These are phyloP conservation scores for Jamesozyma piceae DNA, from an alignment of 805 yeast species.

Conservation along the genomic window DNA sequence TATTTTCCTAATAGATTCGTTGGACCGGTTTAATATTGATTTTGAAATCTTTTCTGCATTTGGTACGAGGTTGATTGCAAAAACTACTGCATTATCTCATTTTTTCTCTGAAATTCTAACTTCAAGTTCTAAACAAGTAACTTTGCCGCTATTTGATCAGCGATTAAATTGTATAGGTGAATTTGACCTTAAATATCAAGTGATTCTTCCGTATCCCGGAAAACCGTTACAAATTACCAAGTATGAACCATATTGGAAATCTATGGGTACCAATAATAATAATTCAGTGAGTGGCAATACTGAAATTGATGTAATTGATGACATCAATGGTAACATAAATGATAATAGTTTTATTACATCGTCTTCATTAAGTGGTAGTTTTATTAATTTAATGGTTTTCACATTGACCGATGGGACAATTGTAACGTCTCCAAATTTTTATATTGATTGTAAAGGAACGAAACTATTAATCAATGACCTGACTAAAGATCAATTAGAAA, in stretches of 20 bases:
- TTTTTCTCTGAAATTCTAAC: slow-evolving; percentile 35
- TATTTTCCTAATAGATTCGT: slow-evolving; percentile 75
- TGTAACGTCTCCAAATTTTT: slow-evolving; percentile 63
- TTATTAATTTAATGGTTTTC: slow-evolving; percentile 59
- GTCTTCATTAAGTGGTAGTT: slow-evolving; percentile 78
- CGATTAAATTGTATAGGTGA: slow-evolving; percentile 78
- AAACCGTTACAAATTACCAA: slow-evolving; percentile 76
- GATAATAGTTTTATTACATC: slow-evolving; percentile 59
- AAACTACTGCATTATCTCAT: slow-evolving; percentile 64
- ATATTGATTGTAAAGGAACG: slow-evolving; percentile 42
- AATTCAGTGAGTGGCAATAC: background rate
- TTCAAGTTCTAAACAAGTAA: slow-evolving; percentile 30
- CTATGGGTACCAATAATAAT: slow-evolving; percentile 49
- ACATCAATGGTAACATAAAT: background rate
- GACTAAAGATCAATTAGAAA: slow-evolving; percentile 28
- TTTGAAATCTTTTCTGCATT: slow-evolving; percentile 90
- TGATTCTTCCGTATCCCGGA: slow-evolving; percentile 85
- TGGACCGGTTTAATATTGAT: slow-evolving; percentile 67
- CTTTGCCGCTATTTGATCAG: slow-evolving; percentile 72
- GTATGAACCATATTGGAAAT: slow-evolving; percentile 87
- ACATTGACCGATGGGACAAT: slow-evolving; percentile 78
- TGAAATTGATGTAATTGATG: background rate
- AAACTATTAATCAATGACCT: slow-evolving; percentile 55
- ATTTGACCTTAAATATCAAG: slow-evolving; percentile 63
- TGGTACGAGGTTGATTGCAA: slow-evolving; percentile 87